Evolutionary conservation across 768 basidiomycete species (phyloP).

Genomic region (Tremella mesenterica): DNA sequence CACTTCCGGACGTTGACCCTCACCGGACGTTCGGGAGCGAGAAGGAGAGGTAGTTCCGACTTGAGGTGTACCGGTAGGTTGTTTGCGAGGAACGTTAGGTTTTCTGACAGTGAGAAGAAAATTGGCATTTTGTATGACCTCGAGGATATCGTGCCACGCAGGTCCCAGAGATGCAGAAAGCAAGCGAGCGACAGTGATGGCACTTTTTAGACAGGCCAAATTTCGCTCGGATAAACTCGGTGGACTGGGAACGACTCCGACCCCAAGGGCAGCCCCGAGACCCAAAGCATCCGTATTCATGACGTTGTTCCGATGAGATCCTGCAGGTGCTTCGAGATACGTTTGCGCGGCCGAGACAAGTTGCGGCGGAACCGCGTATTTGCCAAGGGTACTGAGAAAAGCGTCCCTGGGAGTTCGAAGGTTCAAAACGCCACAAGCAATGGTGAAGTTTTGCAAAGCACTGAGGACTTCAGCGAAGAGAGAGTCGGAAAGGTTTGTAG

Average conservation of each 20-base stretch:
- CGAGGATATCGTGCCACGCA: constrained; percentile 85
- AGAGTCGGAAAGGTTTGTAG: constrained; percentile 82
- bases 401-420: constrained; percentile 83
- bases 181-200: constrained; percentile 67
- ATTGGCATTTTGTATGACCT: constrained; percentile 88
- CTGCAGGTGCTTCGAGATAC: constrained; percentile 32
- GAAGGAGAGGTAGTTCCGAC: constrained; percentile 2
- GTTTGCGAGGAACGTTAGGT: constrained; percentile 14
- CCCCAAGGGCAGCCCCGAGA: constrained; percentile 30
- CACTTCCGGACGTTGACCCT: constrained; percentile 16
- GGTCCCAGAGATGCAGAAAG: constrained; percentile 77
- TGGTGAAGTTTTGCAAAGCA: constrained; percentile 73
- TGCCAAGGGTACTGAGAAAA: constrained; percentile 80
- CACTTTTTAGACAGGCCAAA: constrained; percentile 75
- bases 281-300: constrained; percentile 7
- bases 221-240: constrained; percentile 83
- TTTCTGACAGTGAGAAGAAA: constrained; percentile 56
- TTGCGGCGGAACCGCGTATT: constrained; percentile 79
- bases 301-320: constrained; percentile 9
- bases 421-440: constrained; percentile 80
- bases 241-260: constrained; percentile 42
- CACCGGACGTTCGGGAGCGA: constrained; percentile 19
- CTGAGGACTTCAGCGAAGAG: constrained; percentile 79
- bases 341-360: constrained; percentile 78
- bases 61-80: constrained; percentile 14